A percentile compares a stretch with the other conserved stretches of the same genome.
Evolutionary conservation across 495 filamentous ascomycete species (phyloP).

Genomic region (Talaromyces wortmannii): DNA sequence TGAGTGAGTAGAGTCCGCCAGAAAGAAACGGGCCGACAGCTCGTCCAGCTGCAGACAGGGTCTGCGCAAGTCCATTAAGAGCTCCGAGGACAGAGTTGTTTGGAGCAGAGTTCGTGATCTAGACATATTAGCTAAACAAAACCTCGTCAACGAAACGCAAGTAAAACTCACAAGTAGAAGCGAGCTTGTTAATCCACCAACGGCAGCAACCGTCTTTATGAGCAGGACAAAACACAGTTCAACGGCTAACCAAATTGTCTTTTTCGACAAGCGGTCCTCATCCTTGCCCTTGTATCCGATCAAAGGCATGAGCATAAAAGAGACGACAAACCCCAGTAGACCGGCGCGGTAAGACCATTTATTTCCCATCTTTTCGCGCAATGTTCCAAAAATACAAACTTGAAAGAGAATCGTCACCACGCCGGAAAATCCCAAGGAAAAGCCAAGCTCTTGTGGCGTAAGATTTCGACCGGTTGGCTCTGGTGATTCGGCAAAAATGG

Average conservation of each 20-base stretch:
- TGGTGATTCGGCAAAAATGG: slow-evolving; percentile 74
- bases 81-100: slow-evolving; percentile 82
- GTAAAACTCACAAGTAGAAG: slow-evolving; percentile 64
- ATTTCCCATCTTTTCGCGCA: slow-evolving; percentile 81
- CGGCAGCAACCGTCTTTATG: slow-evolving; percentile 80
- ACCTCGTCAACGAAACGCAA: slow-evolving; percentile 4
- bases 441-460: slow-evolving; percentile 71
- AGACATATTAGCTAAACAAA: background rate
- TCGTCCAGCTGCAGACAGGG: slow-evolving; percentile 83
- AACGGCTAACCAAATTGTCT: slow-evolving; percentile 53
- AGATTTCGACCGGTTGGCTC: slow-evolving; percentile 72
- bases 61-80: slow-evolving; percentile 90
- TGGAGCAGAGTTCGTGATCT: slow-evolving; percentile 92
- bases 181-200: slow-evolving; percentile 83
- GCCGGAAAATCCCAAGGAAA: slow-evolving; percentile 81
- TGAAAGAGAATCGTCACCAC: slow-evolving; percentile 84
- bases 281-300: slow-evolving; percentile 66
- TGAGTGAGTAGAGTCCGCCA: slow-evolving; percentile 72
- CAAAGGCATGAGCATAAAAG: slow-evolving; percentile 84
- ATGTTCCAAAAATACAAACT: slow-evolving; percentile 67
- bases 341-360: slow-evolving; percentile 71
- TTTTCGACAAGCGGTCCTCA: slow-evolving; percentile 36
- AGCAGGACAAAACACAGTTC: slow-evolving; percentile 76
- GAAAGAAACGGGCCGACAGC: slow-evolving; percentile 85
- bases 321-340: slow-evolving; percentile 73